Conservation (phyloP, 108 stramenopile genomes). For the Pseudonitzschia delicatissima region DNA sequence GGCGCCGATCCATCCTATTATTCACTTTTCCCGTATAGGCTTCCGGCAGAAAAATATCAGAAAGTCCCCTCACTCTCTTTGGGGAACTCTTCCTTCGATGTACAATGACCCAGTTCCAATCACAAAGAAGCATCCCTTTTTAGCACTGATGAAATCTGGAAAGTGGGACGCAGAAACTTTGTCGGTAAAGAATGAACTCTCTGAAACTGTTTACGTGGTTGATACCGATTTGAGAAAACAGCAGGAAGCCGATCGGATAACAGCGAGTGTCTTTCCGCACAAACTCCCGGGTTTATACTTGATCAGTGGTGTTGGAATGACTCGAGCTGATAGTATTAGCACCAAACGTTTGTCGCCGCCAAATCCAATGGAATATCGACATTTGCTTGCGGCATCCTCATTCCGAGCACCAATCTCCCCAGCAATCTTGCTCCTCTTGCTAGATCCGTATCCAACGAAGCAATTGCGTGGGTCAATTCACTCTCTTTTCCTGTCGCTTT, state of each 20-base stretch:
- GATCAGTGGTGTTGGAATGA: constrained; percentile 65
- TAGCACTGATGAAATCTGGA: constrained; percentile 43
- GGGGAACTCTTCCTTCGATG: constrained; percentile 73
- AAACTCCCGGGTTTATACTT: constrained; percentile 69
- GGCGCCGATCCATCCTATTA: constrained; percentile 75
- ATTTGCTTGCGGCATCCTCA: constrained; percentile 66
- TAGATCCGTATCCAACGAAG: constrained; percentile 88
- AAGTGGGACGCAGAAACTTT: constrained; percentile 12
- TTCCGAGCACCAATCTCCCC: constrained; percentile 76
- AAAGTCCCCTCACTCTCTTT: constrained; percentile 86
- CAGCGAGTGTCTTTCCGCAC: constrained; percentile 65
- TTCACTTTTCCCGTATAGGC: constrained; percentile 57
- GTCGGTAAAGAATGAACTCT: constrained; percentile 27
- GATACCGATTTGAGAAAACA: constrained; percentile 87
- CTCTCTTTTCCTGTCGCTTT: constrained; percentile 69
- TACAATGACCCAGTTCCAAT: constrained; percentile 39
- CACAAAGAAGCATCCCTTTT: constrained; percentile 39
- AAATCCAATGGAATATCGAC: constrained; percentile 59
- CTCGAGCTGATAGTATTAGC: constrained; percentile 32
- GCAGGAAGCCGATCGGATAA: constrained; percentile 66
- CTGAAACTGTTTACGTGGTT: constrained; percentile 57
- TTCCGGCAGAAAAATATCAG: constrained; percentile 58
- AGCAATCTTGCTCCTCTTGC: constrained; percentile 64
- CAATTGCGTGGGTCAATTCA: constrained; percentile 70
- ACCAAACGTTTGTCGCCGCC: constrained; percentile 26